phyloP scores from a whole-genome alignment of 2,329 filamentous ascomycete genomes.

The Colletotrichum spaethianum region DNA sequence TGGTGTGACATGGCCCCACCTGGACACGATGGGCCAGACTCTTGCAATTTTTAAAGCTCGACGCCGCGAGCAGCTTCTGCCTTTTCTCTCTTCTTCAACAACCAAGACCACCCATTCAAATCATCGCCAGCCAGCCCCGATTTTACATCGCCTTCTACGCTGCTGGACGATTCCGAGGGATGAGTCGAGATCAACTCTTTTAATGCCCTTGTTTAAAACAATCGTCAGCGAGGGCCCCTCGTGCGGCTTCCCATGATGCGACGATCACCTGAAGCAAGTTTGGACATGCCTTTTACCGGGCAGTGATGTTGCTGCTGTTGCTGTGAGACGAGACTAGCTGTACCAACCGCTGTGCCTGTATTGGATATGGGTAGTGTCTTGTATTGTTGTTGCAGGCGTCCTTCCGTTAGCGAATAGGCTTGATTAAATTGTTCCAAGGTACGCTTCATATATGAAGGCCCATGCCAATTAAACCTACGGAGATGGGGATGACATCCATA shows the following conservation, averaged over 20 bases:
- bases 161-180: constrained; percentile 66
- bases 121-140: constrained; percentile 54
- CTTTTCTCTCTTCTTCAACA: constrained; percentile 50
- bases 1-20: constrained; percentile 14
- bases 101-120: constrained; percentile 63
- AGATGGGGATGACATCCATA: constrained; percentile 36
- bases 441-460: constrained; percentile 6
- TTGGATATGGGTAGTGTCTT: not conserved
- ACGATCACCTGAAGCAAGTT: constrained; percentile 77
- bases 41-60: constrained; percentile 43
- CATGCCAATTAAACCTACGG: not conserved
- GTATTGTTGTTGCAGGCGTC: not conserved
- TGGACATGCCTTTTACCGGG: constrained; percentile 61
- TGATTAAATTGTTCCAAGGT: constrained; percentile 18
- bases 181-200: constrained; percentile 70
- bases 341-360: not conserved
- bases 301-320: not conserved
- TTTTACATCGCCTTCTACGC: constrained; percentile 49
- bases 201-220: constrained; percentile 75
- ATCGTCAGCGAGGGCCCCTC: constrained; percentile 77
- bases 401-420: not conserved
- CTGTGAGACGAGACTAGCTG: not conserved
- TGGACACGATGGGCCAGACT: constrained; percentile 3
- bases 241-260: constrained; percentile 75
- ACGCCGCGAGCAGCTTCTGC: constrained; percentile 7